phyloP scores from a whole-genome alignment of 2,329 filamentous ascomycete genomes.

The Trichoderma breve region DNA sequence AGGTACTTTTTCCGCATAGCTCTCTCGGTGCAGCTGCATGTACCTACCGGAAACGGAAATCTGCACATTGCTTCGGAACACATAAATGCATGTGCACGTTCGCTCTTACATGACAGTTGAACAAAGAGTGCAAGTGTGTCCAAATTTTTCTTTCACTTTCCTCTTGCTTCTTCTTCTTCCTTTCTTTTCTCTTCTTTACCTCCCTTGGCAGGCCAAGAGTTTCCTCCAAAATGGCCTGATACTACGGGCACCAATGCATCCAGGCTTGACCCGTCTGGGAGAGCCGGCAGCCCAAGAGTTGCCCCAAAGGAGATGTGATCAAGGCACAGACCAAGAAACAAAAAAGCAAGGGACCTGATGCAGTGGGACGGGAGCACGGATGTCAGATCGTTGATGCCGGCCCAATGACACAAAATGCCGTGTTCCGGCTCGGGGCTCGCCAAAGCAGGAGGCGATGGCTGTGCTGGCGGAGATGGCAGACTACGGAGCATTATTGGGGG shows the following conservation, averaged over 20 bases:
- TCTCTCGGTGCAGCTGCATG: not conserved
- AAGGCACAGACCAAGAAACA: conserved; percentile 1
- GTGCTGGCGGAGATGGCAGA: not conserved
- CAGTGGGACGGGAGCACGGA: conserved; percentile 11
- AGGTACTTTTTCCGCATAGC: not conserved
- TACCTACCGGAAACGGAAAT: not conserved
- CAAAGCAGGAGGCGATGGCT: not conserved
- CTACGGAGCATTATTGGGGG: not conserved
- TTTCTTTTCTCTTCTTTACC: not conserved
- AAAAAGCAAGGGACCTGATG: not conserved
- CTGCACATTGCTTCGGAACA: not conserved
- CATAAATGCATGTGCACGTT: not conserved
- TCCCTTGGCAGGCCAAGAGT: not conserved
- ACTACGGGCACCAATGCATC: not conserved
- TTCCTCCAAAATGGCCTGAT: not conserved
- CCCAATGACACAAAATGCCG: conserved; percentile 12
- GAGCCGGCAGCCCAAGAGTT: not conserved
- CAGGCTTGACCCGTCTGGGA: not conserved
- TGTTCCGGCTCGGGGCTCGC: conserved; percentile 1
- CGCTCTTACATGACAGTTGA: not conserved
- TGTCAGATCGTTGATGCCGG: conserved; percentile 7
- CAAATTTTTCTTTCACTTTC: not conserved
- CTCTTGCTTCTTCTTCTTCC: not conserved
- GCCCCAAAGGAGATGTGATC: not conserved
- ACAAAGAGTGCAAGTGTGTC: not conserved